Evolutionary conservation across 257 asterid species (phyloP).

Genomic region (Cynanchum wilfordii): DNA sequence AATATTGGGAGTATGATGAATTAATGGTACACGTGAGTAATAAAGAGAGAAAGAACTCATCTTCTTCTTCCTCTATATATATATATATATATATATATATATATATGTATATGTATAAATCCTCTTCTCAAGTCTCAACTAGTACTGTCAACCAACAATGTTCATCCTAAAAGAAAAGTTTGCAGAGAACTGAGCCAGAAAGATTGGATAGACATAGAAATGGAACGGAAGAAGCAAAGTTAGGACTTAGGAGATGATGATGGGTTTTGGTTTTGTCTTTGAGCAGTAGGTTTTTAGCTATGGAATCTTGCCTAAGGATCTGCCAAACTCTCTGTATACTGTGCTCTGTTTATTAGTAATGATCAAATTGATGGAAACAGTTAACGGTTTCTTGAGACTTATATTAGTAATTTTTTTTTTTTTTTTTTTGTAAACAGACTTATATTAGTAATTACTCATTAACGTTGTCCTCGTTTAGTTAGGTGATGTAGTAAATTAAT

Average conservation of each 20-base stretch:
- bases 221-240: not conserved
- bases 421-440: too few species aligned
- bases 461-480: too few species aligned
- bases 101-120: not conserved
- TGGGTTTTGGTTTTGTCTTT: too few species aligned
- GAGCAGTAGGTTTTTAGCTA: slow-evolving; percentile 10
- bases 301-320: too few species aligned
- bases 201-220: not conserved
- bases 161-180: not conserved
- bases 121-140: not conserved
- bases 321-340: too few species aligned
- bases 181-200: not conserved
- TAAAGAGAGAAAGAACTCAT: slow-evolving; percentile 38
- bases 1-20: slow-evolving; percentile 26
- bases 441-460: too few species aligned
- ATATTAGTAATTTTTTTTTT: too few species aligned
- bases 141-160: not conserved
- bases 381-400: too few species aligned
- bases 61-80: not conserved
- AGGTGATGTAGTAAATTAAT: too few species aligned
- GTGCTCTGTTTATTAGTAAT: too few species aligned
- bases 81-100: not conserved
- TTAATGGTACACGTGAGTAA: slow-evolving; percentile 27
- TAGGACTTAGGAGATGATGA: not conserved
- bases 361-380: too few species aligned